Evolutionary conservation across 2,329 filamentous ascomycete genomes (phyloP).

Genomic region (Triangularia setosa): DNA sequence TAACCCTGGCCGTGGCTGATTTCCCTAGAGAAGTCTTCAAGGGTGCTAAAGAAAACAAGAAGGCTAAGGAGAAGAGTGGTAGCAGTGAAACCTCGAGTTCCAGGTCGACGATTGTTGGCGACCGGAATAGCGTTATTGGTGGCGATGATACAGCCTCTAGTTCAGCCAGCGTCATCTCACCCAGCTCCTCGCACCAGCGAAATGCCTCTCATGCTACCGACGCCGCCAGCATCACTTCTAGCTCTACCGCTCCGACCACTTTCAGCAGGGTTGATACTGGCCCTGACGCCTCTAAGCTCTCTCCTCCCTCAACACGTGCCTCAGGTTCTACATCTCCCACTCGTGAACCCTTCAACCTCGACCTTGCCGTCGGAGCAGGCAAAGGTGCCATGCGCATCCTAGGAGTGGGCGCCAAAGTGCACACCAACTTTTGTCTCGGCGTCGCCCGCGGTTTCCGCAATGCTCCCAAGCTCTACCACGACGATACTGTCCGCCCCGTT

Average conservation of each 20-base stretch:
- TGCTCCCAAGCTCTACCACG: slow-evolving; percentile 78
- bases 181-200: not conserved
- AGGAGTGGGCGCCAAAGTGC: slow-evolving; percentile 70
- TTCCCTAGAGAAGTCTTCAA: slow-evolving; percentile 57
- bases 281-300: not conserved
- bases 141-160: not conserved
- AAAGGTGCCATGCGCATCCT: slow-evolving; percentile 70
- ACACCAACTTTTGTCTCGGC: slow-evolving; percentile 79
- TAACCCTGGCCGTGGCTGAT: slow-evolving; percentile 80
- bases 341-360: slow-evolving; percentile 34
- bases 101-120: slow-evolving; percentile 4
- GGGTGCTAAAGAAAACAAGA: slow-evolving; percentile 22
- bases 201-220: not conserved
- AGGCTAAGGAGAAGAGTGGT: slow-evolving; percentile 1
- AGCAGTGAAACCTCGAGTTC: not conserved
- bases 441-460: slow-evolving; percentile 86
- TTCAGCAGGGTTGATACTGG: not conserved
- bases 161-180: not conserved
- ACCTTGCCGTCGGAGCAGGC: slow-evolving; percentile 61
- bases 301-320: not conserved
- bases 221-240: not conserved
- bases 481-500: slow-evolving; percentile 72
- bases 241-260: not conserved
- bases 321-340: not conserved
- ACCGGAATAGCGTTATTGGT: not conserved